These are phyloP conservation scores for Cutaneotrichosporon sp. DNA, from an alignment of 1,284 basidiomycete species.

Conservation along the genomic window DNA sequence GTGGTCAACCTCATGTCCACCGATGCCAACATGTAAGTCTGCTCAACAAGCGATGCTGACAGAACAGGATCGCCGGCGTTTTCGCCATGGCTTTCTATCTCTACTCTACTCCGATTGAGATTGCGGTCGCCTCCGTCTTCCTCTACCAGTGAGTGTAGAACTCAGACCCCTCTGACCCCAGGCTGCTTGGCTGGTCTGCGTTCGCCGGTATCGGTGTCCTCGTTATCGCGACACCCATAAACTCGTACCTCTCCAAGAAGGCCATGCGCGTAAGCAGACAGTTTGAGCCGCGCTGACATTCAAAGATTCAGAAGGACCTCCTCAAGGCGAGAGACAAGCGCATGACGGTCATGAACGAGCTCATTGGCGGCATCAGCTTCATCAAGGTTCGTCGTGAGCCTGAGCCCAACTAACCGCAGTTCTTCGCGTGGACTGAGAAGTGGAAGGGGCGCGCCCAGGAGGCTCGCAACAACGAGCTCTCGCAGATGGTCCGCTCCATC, in stretches of 20 bases:
- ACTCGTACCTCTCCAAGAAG: conserved; percentile 54
- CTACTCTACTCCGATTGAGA: conserved; percentile 75
- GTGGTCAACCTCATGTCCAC: conserved; percentile 57
- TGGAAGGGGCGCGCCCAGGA: conserved; percentile 50
- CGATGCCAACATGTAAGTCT: conserved; percentile 32
- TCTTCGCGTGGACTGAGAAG: conserved; percentile 53
- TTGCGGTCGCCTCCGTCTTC: conserved; percentile 71
- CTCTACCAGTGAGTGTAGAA: conserved; percentile 68
- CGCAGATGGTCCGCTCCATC: conserved; percentile 42
- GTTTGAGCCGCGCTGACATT: conserved; percentile 38
- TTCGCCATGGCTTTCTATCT: conserved; percentile 52
- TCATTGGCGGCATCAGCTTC: conserved; percentile 64
- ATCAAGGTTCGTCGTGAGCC: conserved; percentile 28
- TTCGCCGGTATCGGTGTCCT: conserved; percentile 84
- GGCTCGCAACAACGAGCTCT: conserved; percentile 49
- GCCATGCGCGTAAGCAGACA: conserved; percentile 58
- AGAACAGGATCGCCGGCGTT: conserved; percentile 38
- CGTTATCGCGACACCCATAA: conserved; percentile 66
- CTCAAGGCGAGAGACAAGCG: conserved; percentile 76
- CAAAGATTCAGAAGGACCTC: conserved; percentile 69
- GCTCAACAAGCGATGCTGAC: too few relatives aligned
- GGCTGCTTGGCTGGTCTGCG: conserved; percentile 77
- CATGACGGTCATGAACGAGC: conserved; percentile 81
- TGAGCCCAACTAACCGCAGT: conserved; percentile 27
- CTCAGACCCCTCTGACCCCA: conserved; percentile 42